These are phyloP conservation scores for Pelargonium nanum DNA, from an alignment of 345 rosid species.

Conservation along the genomic window DNA sequence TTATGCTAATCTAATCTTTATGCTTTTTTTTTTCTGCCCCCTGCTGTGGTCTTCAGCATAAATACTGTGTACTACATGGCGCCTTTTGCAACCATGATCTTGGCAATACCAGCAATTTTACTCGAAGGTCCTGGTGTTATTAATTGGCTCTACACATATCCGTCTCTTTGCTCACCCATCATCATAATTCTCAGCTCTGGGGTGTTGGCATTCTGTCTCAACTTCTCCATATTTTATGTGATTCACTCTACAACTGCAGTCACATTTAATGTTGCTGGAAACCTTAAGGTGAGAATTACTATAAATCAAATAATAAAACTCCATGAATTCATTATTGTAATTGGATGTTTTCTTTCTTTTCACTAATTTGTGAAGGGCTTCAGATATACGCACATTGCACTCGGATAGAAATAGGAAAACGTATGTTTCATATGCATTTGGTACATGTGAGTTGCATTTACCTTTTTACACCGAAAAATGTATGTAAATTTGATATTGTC, in stretches of 20 bases:
- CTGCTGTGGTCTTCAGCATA: slow-evolving; percentile 38
- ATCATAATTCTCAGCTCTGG: slow-evolving; percentile 83
- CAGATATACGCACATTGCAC: too few species aligned
- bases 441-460: too few species aligned
- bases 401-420: too few species aligned
- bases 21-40: background rate
- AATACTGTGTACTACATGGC: slow-evolving; percentile 99
- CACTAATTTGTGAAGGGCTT: too few species aligned
- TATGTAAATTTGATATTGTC: too few species aligned
- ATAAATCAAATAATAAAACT: too few species aligned
- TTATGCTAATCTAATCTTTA: too few species aligned
- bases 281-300: slow-evolving; percentile 69
- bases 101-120: slow-evolving; percentile 74
- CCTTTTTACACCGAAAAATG: too few species aligned
- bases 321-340: too few species aligned
- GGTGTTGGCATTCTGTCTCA: slow-evolving; percentile 87
- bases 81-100: slow-evolving; percentile 90
- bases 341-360: too few species aligned
- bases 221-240: slow-evolving; percentile 95
- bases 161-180: slow-evolving; percentile 43
- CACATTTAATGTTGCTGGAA: slow-evolving; percentile 97
- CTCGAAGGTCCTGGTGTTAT: slow-evolving; percentile 85
- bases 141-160: slow-evolving; percentile 63
- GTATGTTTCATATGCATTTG: too few species aligned
- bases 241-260: slow-evolving; percentile 99